Conservation (phyloP, 306 rosid genomes). For the Rubus parviflorus region DNA sequence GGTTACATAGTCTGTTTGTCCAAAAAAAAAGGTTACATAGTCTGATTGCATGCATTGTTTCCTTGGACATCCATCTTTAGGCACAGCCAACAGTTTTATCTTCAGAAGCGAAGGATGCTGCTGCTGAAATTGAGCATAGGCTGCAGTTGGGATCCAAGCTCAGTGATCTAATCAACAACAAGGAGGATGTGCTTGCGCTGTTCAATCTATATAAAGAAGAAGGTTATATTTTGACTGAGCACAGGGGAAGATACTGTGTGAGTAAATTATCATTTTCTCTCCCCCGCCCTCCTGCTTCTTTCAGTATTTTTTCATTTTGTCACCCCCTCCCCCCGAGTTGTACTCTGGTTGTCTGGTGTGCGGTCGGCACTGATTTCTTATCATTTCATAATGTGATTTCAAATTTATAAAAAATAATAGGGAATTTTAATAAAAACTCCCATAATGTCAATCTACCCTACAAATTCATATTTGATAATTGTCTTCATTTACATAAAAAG, state of each 20-base stretch:
- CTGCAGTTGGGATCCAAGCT: slow-evolving; percentile 88
- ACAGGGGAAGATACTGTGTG: slow-evolving; percentile 71
- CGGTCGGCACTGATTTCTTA: too few species aligned
- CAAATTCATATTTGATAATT: too few species aligned
- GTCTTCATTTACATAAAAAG: too few species aligned
- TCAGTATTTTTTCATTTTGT: background rate
- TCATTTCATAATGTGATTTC: too few species aligned
- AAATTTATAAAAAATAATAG: too few species aligned
- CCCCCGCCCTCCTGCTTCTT: background rate
- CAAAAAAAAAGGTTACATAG: background rate
- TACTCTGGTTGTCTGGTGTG: too few species aligned
- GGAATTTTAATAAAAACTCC: too few species aligned
- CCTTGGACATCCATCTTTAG: slow-evolving; percentile 32
- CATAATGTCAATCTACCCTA: too few species aligned
- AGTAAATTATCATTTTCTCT: slow-evolving; percentile 35
- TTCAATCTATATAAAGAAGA: slow-evolving; percentile 63
- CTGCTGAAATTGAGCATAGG: slow-evolving; percentile 66
- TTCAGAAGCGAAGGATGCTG: slow-evolving; percentile 79
- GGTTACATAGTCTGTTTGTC: slow-evolving; percentile 14
- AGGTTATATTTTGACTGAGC: slow-evolving; percentile 80
- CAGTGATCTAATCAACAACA: slow-evolving; percentile 60
- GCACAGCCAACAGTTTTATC: slow-evolving; percentile 53
- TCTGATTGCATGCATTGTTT: slow-evolving; percentile 27
- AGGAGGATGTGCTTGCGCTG: slow-evolving; percentile 72
- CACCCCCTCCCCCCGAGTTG: too few species aligned